These are phyloP conservation scores for Juncus effusus DNA, from an alignment of 176 grass and related monocot species.

Conservation along the genomic window DNA sequence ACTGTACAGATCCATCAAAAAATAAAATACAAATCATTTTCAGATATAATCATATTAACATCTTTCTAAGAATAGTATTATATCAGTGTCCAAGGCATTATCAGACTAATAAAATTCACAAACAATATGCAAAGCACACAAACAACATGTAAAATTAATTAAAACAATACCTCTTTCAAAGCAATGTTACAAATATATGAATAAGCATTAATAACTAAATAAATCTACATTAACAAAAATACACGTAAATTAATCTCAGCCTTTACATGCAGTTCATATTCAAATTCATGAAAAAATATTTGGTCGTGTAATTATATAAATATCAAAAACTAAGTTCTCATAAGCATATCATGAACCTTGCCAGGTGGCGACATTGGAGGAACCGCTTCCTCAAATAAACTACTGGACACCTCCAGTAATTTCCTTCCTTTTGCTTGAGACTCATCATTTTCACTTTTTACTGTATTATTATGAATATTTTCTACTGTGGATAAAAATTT, in stretches of 20 bases:
- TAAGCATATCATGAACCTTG: conserved; percentile 35
- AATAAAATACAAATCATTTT: too few species aligned
- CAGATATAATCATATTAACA: too few species aligned
- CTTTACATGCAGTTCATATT: conserved; percentile 11
- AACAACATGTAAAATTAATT: too few species aligned
- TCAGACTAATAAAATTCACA: too few species aligned
- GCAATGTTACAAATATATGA: too few species aligned
- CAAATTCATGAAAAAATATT: conserved; percentile 3
- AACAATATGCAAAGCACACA: too few species aligned
- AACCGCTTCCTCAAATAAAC: conserved; percentile 51
- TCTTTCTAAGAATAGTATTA: too few species aligned
- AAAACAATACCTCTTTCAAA: too few species aligned
- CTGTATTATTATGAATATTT: conserved; percentile 38
- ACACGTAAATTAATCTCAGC: conserved; percentile 1
- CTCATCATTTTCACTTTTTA: conserved; percentile 32
- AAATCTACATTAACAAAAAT: background rate
- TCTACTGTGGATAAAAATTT: conserved; percentile 34
- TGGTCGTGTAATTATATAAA: background rate
- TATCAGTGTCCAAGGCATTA: too few species aligned
- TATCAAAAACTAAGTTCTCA: conserved; percentile 27
- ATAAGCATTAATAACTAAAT: too few species aligned
- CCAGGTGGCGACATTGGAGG: conserved; percentile 64
- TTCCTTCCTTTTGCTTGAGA: conserved; percentile 66
- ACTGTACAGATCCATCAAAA: too few species aligned
- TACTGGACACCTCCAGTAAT: conserved; percentile 58